Conservation (phyloP, 345 rosid genomes). For the Kandelia obovata region DNA sequence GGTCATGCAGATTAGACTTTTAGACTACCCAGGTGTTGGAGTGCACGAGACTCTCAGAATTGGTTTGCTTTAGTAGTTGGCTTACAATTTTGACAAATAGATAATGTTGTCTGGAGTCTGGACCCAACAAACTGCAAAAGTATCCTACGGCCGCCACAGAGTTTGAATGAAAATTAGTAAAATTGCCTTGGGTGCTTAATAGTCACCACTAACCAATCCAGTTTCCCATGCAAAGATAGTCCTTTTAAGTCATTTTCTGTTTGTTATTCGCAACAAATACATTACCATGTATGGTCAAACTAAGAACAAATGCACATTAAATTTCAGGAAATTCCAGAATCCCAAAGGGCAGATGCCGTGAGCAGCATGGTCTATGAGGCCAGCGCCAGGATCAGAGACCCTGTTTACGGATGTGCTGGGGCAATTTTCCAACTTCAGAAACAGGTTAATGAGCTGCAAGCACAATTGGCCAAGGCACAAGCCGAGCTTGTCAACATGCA, state of each 20-base stretch:
- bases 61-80: neutral
- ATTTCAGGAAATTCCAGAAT: conserved; percentile 65
- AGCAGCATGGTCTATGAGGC: conserved; percentile 96
- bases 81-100: neutral
- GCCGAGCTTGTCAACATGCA: conserved; percentile 61
- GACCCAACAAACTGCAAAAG: neutral
- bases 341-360: conserved; percentile 76
- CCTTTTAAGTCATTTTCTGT: too few species aligned
- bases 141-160: neutral
- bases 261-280: too few species aligned
- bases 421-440: conserved; percentile 69
- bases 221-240: too few species aligned
- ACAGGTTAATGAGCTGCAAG: conserved; percentile 74
- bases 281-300: neutral
- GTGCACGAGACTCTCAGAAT: too few species aligned
- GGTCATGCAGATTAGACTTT: neutral
- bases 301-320: neutral
- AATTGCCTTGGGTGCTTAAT: too few species aligned
- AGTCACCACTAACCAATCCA: too few species aligned
- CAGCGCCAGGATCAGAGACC: conserved; percentile 72
- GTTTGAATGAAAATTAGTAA: neutral
- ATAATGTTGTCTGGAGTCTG: neutral
- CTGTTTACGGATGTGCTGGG: conserved; percentile 80
- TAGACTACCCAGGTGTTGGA: too few species aligned
- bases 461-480: conserved; percentile 64